phyloP scores from a whole-genome alignment of 352 stramenopile species.

The Pythium oligandrum region DNA sequence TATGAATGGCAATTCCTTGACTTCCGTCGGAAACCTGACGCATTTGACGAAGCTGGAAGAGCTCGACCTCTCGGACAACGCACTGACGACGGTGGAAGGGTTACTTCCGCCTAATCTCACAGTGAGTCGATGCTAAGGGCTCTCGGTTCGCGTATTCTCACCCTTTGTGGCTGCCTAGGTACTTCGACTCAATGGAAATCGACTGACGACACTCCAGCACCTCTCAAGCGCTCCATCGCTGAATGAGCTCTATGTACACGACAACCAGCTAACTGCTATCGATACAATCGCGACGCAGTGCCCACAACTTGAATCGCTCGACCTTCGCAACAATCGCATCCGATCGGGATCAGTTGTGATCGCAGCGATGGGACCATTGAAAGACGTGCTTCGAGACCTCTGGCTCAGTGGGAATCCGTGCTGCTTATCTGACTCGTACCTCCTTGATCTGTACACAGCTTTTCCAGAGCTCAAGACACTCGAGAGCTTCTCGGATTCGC shows the following conservation, averaged over 20 bases:
- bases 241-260: slow-evolving; percentile 43
- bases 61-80: slow-evolving; percentile 61
- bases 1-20: slow-evolving; percentile 53
- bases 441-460: slow-evolving; percentile 37
- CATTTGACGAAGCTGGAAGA: slow-evolving; percentile 71
- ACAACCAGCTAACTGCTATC: slow-evolving; percentile 40
- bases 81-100: slow-evolving; percentile 35
- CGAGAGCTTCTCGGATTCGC: slow-evolving; percentile 43
- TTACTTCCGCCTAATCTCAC: slow-evolving; percentile 43
- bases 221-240: slow-evolving; percentile 24
- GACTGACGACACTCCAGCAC: slow-evolving; percentile 28
- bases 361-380: slow-evolving; percentile 10
- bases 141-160: no score
- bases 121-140: slow-evolving; percentile 13
- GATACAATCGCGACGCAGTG: slow-evolving; percentile 29
- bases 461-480: slow-evolving; percentile 60
- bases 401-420: slow-evolving; percentile 70
- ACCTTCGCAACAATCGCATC: slow-evolving; percentile 63
- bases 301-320: slow-evolving; percentile 63
- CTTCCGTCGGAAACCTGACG: slow-evolving; percentile 46
- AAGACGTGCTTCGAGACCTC: slow-evolving; percentile 37
- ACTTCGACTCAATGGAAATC: slow-evolving; percentile 42
- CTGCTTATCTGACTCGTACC: slow-evolving; percentile 51
- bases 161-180: slow-evolving; percentile 15
- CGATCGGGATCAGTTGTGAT: slow-evolving; percentile 17